Evolutionary conservation across 2,329 filamentous ascomycete species (phyloP).

Genomic region (Scytalidium sp.): DNA sequence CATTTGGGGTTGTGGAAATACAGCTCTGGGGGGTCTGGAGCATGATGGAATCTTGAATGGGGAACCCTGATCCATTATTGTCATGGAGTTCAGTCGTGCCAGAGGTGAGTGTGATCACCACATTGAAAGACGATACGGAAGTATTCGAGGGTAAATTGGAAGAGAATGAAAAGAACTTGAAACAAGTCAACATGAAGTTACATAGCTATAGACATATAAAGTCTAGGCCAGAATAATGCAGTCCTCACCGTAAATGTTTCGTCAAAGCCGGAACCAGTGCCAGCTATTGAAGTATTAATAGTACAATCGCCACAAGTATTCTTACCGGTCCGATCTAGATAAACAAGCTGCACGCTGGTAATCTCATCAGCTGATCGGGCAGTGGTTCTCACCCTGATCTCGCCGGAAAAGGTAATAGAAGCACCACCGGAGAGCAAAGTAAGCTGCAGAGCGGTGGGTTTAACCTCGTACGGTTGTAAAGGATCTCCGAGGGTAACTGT

Average conservation of each 20-base stretch:
- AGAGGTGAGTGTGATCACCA: constrained; percentile 46
- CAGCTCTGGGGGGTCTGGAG: constrained; percentile 57
- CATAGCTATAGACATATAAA: constrained; percentile 23
- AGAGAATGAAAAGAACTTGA: constrained; percentile 25
- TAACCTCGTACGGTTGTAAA: constrained; percentile 55
- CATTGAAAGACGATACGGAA: constrained; percentile 59
- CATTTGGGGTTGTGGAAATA: constrained; percentile 22
- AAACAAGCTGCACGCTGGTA: constrained; percentile 47
- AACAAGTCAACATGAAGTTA: constrained; percentile 33
- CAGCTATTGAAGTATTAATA: constrained; percentile 44
- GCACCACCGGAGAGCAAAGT: constrained; percentile 46
- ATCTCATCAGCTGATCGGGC: constrained; percentile 38
- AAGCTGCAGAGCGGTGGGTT: constrained; percentile 56
- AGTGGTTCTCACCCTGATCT: constrained; percentile 56
- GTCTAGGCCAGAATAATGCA: too few species aligned
- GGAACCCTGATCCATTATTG: constrained; percentile 57
- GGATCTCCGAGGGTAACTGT: constrained; percentile 48
- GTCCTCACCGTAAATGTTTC: constrained; percentile 52
- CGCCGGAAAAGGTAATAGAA: constrained; percentile 48
- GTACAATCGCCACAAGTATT: constrained; percentile 30
- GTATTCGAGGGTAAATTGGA: constrained; percentile 50
- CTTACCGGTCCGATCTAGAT: constrained; percentile 52
- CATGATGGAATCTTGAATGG: constrained; percentile 51
- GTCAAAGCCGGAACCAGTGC: constrained; percentile 54
- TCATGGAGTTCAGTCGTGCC: constrained; percentile 45